Base-by-base conservation (phyloP, 306 rosid species). In the Neltuma alba region DNA sequence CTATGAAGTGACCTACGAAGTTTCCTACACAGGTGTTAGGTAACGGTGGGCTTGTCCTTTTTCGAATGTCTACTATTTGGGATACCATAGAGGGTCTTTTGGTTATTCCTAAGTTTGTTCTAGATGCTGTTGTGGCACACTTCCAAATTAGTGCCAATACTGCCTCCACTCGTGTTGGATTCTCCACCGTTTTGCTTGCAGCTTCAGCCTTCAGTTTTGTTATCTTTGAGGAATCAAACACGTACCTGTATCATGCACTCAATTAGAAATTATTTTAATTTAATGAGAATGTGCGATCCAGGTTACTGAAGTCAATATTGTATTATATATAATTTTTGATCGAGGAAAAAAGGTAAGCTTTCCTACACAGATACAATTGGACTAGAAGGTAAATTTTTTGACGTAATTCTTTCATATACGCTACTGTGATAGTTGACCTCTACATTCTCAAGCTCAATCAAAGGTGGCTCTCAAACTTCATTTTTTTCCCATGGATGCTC, bases 141-240 rank as follows among this genome's bases (percentile, higher is more conserved):
- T 79, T 88, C 83, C 82, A 79, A 0, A 85, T 77, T 20, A 87
- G 82, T 6, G 91, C 83, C 6, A 79, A 72, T 30, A 83, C 79
- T 5, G 71, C 81, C 55, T 85, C 86, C 2, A 86, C 85, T n/a
- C 85, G 58, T 2, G 82, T 70, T 3, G 86, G 75, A 18, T 70
- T 47, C 36, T 66, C 10, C 5, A 75, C 77, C 20, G 34, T 66
- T 8, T 41, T 31, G 12, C 62, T 18, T 30, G 79, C 25, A 3
- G 40, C 57, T 64, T 74, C 76, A 0, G 72, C 63, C 47, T 81
- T 85, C 9, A 83, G 84, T 48, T 18, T 48, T 18, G 55, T 48
- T 5, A 48, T 18, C 21, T 48, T 48, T 18, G 23, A 18, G 55
- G 55, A 48, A 16, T 48, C 55, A 18, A 48, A 48, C 21, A 48